Evolutionary conservation across 306 rosid genomes (phyloP).

Genomic region (Delonix regia): DNA sequence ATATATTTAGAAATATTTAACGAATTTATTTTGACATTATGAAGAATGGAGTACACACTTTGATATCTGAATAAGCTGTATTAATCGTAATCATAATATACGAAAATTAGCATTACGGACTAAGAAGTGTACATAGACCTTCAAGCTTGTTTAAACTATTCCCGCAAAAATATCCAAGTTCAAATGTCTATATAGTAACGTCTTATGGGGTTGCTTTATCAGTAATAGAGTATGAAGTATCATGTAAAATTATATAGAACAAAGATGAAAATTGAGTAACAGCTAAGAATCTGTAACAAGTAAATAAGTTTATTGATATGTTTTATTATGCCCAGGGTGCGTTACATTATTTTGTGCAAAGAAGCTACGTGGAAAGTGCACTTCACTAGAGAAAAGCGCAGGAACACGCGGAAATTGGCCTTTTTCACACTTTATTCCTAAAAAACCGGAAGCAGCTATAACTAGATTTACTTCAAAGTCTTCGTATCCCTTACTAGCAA

Average conservation of each 20-base stretch:
- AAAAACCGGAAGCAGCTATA: conserved; percentile 21
- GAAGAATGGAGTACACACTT: neutral
- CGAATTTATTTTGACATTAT: neutral
- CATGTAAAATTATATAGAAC: neutral
- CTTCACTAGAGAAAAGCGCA: neutral
- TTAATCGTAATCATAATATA: too few species aligned
- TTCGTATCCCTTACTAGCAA: neutral
- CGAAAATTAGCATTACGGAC: neutral
- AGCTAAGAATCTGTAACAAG: neutral
- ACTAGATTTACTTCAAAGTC: neutral
- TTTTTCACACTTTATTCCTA: conserved; percentile 3
- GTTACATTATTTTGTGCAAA: neutral
- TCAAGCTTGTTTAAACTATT: neutral
- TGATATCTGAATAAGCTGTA: too few species aligned
- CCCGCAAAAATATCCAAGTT: neutral
- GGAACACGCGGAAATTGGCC: neutral
- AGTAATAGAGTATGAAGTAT: too few species aligned
- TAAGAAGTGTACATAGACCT: neutral
- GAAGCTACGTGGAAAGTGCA: neutral
- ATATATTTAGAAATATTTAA: too few species aligned
- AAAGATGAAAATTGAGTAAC: neutral
- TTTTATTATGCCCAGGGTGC: neutral
- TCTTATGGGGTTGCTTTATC: too few species aligned
- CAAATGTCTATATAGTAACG: neutral
- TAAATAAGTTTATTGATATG: neutral